Conservation (phyloP, 2,329 filamentous ascomycete species). For the Saccharata proteae region DNA sequence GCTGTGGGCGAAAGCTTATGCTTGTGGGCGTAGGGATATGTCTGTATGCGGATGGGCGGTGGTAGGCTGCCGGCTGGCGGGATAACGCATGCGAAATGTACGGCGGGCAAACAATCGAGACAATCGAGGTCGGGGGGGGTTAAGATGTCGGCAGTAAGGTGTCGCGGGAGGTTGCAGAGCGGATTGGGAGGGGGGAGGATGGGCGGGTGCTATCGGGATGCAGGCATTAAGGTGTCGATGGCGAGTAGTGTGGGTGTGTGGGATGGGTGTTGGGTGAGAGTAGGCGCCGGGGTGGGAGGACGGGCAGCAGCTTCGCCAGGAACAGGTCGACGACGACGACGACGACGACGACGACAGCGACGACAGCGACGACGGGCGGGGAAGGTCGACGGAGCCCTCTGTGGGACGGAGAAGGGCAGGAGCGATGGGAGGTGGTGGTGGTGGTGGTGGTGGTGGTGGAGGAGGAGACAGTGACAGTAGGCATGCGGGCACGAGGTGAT, state of each 20-base stretch:
- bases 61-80: constrained; percentile 3
- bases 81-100: too few relatives aligned
- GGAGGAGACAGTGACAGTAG: too few relatives aligned
- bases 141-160: constrained; percentile 1
- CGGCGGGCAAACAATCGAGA: too few relatives aligned
- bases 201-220: constrained; percentile 13
- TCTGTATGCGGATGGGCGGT: too few relatives aligned
- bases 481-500: constrained; percentile 14
- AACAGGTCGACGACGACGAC: constrained; percentile 16
- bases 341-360: constrained; percentile 12
- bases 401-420: constrained; percentile 26
- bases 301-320: constrained; percentile 16
- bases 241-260: constrained; percentile 13
- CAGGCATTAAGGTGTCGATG: constrained; percentile 12
- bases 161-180: constrained; percentile 1
- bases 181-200: constrained; percentile 10
- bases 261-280: constrained; percentile 7
- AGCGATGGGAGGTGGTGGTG: constrained; percentile 1
- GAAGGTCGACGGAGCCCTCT: constrained; percentile 21
- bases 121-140: constrained; percentile 4
- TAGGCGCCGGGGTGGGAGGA: constrained; percentile 8
- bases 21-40: too few relatives aligned
- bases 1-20: too few relatives aligned
- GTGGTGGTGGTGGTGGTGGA: constrained; percentile 11
- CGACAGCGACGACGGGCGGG: constrained; percentile 13